phyloP scores from a whole-genome alignment of 2,329 filamentous ascomycete genomes.

The Colletotrichum karsti region DNA sequence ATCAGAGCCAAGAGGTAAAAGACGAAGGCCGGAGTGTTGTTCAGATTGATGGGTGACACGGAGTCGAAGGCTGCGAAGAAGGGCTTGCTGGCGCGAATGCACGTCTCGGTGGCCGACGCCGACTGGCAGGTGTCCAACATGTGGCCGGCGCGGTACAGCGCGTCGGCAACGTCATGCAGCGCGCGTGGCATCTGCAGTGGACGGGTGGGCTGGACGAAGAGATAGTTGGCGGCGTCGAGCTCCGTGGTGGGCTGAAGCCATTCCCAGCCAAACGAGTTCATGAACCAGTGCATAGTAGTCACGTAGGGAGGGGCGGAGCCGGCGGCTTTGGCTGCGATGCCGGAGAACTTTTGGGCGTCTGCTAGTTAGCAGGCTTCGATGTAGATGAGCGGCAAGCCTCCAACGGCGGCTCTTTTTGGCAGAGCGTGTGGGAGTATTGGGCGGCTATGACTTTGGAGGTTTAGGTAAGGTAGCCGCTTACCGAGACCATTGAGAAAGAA shows the following conservation, averaged over 20 bases:
- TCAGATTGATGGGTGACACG: background rate
- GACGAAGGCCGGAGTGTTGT: background rate
- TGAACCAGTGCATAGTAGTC: background rate
- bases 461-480: too few species aligned
- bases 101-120: slow-evolving; percentile 8
- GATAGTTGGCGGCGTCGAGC: background rate
- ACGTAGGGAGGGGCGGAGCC: background rate
- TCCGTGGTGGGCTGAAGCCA: slow-evolving; percentile 1
- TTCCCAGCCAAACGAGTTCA: background rate
- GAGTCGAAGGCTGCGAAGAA: background rate
- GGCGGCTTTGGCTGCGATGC: slow-evolving; percentile 1
- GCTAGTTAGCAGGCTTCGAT: background rate
- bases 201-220: background rate
- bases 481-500: slow-evolving; percentile 1
- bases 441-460: too few species aligned
- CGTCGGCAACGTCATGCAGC: background rate
- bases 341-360: background rate
- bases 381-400: too few species aligned
- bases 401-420: background rate
- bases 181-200: background rate
- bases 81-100: slow-evolving; percentile 1
- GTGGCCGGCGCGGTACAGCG: background rate
- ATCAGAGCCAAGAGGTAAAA: background rate
- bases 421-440: background rate
- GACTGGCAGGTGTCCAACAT: background rate